Evolutionary conservation across 495 filamentous ascomycete genomes (phyloP).

Genomic region (Cercophora sp.): DNA sequence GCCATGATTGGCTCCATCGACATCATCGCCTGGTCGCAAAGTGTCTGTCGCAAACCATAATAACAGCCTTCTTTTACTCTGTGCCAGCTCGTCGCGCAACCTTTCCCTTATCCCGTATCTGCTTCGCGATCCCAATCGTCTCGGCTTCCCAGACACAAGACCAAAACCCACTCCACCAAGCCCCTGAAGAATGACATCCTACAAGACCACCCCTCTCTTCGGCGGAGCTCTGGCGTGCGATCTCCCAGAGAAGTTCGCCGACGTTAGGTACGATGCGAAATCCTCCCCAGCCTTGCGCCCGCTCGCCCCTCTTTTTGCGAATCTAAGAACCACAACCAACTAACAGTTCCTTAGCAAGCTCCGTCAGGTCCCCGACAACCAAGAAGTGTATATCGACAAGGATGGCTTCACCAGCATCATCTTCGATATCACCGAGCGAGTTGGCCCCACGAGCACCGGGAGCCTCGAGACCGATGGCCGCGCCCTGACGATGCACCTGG

Average conservation of each 20-base stretch:
- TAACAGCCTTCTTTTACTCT: background rate
- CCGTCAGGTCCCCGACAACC: constrained; percentile 88
- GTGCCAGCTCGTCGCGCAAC: too few species aligned
- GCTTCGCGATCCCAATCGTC: too few species aligned
- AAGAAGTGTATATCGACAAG: constrained; percentile 88
- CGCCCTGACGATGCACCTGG: constrained; percentile 70
- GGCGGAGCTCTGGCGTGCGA: constrained; percentile 74
- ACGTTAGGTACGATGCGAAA: constrained; percentile 78
- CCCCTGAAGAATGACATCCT: constrained; percentile 33
- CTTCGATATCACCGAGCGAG: constrained; percentile 80
- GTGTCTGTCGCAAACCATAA: constrained; percentile 2
- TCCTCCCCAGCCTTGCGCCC: background rate
- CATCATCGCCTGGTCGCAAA: constrained; percentile 8
- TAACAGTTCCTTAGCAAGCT: constrained; percentile 52
- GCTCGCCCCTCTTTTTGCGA: background rate
- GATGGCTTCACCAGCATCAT: constrained; percentile 74
- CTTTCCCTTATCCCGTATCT: too few species aligned
- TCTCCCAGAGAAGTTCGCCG: constrained; percentile 68
- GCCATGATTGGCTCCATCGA: constrained; percentile 6
- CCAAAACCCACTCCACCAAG: background rate
- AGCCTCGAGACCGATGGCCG: constrained; percentile 55
- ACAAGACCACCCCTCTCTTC: constrained; percentile 62
- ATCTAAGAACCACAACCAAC: background rate
- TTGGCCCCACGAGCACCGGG: constrained; percentile 45
- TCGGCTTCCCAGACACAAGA: too few species aligned